phyloP scores from a whole-genome alignment of 2,329 filamentous ascomycete species.

The Ceratocystis eucalypticola region DNA sequence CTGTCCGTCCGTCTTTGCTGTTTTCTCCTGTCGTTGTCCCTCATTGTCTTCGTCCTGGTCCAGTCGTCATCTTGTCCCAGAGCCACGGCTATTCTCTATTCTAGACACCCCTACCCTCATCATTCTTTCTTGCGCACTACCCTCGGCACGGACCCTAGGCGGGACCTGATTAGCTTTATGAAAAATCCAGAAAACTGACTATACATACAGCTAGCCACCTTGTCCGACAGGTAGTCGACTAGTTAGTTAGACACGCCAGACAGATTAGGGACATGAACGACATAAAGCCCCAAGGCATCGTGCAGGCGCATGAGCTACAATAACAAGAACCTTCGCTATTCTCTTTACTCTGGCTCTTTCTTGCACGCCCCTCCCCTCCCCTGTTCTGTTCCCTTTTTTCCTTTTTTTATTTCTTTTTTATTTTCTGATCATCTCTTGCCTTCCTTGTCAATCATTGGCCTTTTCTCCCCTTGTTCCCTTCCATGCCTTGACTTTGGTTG shows the following conservation, averaged over 20 bases:
- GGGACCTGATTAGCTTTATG: constrained; percentile 1
- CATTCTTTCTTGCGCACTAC: not conserved
- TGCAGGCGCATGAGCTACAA: not conserved
- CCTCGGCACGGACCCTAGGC: not conserved
- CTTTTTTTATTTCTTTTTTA: not conserved
- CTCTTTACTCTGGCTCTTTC: not conserved
- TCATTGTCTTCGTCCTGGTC: not conserved
- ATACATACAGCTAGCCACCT: not conserved
- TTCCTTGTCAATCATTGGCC: constrained; percentile 3
- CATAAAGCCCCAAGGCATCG: not conserved
- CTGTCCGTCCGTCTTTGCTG: not conserved
- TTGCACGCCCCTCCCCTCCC: not conserved
- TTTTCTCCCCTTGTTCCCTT: not conserved
- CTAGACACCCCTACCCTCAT: not conserved
- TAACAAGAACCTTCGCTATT: not conserved
- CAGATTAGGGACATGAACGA: not conserved
- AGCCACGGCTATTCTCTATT: not conserved
- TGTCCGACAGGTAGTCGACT: constrained; percentile 3
- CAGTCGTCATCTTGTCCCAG: constrained; percentile 7
- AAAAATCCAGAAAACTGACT: not conserved
- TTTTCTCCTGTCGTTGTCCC: not conserved
- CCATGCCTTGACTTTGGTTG: constrained; percentile 2
- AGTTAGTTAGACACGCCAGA: not conserved
- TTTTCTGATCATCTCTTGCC: not conserved
- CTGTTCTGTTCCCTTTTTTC: too few species aligned